phyloP scores from a whole-genome alignment of 2,329 filamentous ascomycete species.

The Pseudogymnoascus verrucosus region DNA sequence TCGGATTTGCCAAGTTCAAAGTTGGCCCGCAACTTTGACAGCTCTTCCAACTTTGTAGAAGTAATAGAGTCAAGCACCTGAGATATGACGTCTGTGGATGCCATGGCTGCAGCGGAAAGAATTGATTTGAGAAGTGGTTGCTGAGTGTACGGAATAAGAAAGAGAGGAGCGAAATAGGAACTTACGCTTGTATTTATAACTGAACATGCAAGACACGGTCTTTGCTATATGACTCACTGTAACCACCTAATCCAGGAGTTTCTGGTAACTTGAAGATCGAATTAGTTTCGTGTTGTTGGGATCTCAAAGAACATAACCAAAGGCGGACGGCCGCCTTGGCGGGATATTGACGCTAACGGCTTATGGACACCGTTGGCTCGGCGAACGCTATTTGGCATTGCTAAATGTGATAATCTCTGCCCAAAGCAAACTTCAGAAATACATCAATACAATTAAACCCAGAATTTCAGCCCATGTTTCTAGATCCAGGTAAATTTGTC shows the following conservation, averaged over 20 bases:
- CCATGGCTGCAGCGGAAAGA: conserved; percentile 20
- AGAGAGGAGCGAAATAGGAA: background rate
- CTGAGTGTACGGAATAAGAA: background rate
- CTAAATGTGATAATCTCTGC: background rate
- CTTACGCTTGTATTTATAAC: background rate
- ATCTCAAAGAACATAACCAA: background rate
- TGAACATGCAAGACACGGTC: background rate
- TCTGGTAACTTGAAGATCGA: background rate
- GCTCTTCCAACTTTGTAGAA: conserved; percentile 46
- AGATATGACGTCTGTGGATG: conserved; percentile 35
- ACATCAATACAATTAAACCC: background rate
- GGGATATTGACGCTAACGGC: background rate
- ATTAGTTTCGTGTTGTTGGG: background rate
- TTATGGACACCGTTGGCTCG: background rate
- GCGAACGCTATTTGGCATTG: background rate
- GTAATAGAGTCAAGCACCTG: conserved; percentile 47
- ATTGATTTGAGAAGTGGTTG: background rate
- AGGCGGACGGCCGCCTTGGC: background rate
- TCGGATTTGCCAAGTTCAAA: conserved; percentile 40
- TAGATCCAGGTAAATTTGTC: background rate
- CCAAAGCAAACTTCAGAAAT: background rate
- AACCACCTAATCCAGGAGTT: background rate
- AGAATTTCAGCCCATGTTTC: background rate
- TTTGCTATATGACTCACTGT: background rate
- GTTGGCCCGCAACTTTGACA: conserved; percentile 40